Evolutionary conservation across 2,329 filamentous ascomycete species (phyloP), one percentile per base, ranked within the genome.

Genomic region (Hypoxylon sp.): DNA sequence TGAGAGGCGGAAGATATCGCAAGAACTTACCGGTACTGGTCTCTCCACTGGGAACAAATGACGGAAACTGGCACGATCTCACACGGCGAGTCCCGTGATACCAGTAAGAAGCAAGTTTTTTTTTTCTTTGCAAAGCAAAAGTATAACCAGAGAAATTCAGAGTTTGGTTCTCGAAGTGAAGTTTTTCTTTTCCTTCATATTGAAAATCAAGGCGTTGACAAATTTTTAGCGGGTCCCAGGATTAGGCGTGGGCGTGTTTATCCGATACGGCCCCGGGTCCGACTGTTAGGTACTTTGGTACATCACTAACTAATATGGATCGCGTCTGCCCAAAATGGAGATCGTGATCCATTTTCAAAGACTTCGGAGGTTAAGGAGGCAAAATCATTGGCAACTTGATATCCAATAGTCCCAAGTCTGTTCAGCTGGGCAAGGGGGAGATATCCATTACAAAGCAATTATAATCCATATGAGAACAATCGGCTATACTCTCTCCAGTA

Each of bases 21-120:
- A 71, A 65, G 65, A 71, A 76, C 74, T 76, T 75, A 75, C 74
- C 70, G 19, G 21, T 34, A 32, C 38, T 32, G 38, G 36, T 23
- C n/a, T 61, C 52, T 64, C 21, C 51, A 30, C n/a, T 49, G 36
- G 28, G 51, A 55, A 57, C 45, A 62, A 59, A 49, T 43, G 45
- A 25, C 45, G 38, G 56, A 52, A 66, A 58, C 50, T 41, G 32
- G 50, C 43, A 55, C n/a, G 30, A n/a, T 11, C 30, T 17, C 13
- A 36, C 9, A 51, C 21, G 13, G 43, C 19, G n/a, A 36, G 34
- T 32, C 14, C 45, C 17, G 32, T 23, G 19, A 36, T 45, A 32
- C 49, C 21, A 60, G 19, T 65, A n/a, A 7, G 10, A 3, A 53
- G 30, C 50, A 19, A 46, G n/a, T n/a, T n/a, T n/a, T n/a, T n/a